Evolutionary conservation across 2,329 filamentous ascomycete genomes (phyloP), one percentile per base, ranked within the genome.

Genomic region (Sporothrix luriei): DNA sequence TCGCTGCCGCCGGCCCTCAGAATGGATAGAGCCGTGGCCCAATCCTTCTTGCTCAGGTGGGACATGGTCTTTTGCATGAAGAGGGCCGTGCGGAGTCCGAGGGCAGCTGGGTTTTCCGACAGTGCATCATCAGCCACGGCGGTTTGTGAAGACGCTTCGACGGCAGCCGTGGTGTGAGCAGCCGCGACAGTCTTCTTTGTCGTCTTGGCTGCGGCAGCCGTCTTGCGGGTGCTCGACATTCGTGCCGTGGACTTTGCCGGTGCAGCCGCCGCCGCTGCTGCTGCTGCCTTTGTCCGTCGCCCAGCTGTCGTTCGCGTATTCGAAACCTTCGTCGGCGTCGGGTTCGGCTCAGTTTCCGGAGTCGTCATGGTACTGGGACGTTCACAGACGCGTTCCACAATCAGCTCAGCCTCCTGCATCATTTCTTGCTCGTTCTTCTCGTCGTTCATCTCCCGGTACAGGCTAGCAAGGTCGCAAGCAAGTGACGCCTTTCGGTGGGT

Each of bases 21-120:
- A 21, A 86, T 79, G 1, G 79, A 78, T 16, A 87, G 79, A 0
- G 90, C 90, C 9, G 85, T 82, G 0, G 84, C 78, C 81, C 88
- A 91, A 48, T 88, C 83, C 72, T 82, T 83, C 72, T 82, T 79
- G 59, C 79, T 79, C 26, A 88, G 79, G 64, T 83, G 79, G 0
- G 81, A 80, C 6, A 82, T 75, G 5, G 84, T 84, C 64, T 79
- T 81, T 65, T 80, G 79, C 14, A 82, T 77, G 33, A 81, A 72
- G 33, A 84, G 76, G 0, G 78, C 78, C 2, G 79, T 78, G n/a
- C 77, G 77, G 26, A 84, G 74, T 64, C 78, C 67, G 77, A 77
- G 19, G 73, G 72, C 11, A 38, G 40, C 11, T 9, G 64, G 29
- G 78, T 76, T 13, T 77, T 78, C 51, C 2, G 43, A 7, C 6